Conservation (phyloP, 2,329 filamentous ascomycete genomes). For the Neopestalotiopsis sp. region DNA sequence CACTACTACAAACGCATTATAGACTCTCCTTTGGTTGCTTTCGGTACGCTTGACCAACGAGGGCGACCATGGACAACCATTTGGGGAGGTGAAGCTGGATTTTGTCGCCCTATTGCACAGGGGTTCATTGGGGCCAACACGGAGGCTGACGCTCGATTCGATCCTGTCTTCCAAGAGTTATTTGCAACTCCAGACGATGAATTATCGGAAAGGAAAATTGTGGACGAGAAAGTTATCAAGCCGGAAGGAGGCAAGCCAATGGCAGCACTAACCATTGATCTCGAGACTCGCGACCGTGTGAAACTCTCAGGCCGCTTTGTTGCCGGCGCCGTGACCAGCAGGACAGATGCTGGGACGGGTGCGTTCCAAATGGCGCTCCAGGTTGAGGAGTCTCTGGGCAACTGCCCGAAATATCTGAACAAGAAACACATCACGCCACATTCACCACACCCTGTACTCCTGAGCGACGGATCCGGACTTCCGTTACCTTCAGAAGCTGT, state of each 20-base stretch:
- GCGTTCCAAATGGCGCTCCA: slow-evolving; percentile 65
- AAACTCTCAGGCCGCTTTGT: slow-evolving; percentile 76
- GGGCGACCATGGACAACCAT: slow-evolving; percentile 77
- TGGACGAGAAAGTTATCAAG: slow-evolving; percentile 31
- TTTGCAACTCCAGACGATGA: slow-evolving; percentile 48
- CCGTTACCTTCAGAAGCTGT: slow-evolving; percentile 59
- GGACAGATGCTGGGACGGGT: slow-evolving; percentile 30
- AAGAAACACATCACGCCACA: slow-evolving; percentile 67
- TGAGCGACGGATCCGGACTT: slow-evolving; percentile 35
- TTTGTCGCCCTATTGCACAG: slow-evolving; percentile 66
- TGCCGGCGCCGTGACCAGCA: slow-evolving; percentile 60
- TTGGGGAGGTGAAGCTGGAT: slow-evolving; percentile 76
- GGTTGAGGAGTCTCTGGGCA: slow-evolving; percentile 76
- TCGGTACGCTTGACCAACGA: slow-evolving; percentile 72
- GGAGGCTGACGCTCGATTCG: slow-evolving; percentile 62
- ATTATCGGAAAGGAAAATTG: slow-evolving; percentile 38
- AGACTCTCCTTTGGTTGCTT: slow-evolving; percentile 69
- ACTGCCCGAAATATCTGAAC: slow-evolving; percentile 89
- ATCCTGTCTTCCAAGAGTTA: slow-evolving; percentile 73
- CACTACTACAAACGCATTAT: slow-evolving; percentile 66
- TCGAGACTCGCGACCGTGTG: slow-evolving; percentile 71
- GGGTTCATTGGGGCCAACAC: slow-evolving; percentile 68
- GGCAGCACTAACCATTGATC: slow-evolving; percentile 62
- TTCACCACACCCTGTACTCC: slow-evolving; percentile 52
- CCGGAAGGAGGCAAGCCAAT: slow-evolving; percentile 47